Base-by-base conservation (phyloP, 2,329 filamentous ascomycete genomes). In the Leptosphaerulina australis region DNA sequence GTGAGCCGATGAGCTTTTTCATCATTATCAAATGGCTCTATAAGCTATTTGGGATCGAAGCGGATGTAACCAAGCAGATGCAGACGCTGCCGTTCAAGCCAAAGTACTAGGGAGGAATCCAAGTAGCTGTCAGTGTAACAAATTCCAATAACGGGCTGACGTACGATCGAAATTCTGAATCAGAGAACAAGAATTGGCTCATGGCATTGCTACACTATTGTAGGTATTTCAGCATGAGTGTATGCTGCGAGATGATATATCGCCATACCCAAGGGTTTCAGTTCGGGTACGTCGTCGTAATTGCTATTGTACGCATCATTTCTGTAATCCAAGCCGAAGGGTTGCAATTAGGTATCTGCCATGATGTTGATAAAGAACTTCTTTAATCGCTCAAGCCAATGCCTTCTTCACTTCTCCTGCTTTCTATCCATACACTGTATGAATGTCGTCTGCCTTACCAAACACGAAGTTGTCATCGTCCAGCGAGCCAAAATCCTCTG, bases 11-110 rank as follows among this genome's bases (percentile, higher is more conserved):
- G 60, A 74, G 71, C 43, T 81, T 80, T 52, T 68, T 75, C 43
- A 69, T 80, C 40, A 79, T 80, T 25, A 44, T 81, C 35, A 71
- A 68, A 35, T 81, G 78, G 78, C 60, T 80, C 33, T 80, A 79
- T 60, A 67, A 70, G 51, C 46, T 80, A n/a, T 77, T 80, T 56
- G 76, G 71, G 1, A 68, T 80, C 25, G 40, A 78, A 43, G 71
- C 60, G 15, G 69, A 78, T 62, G 67, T 75, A 1, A 67, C 62
- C 4, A 68, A 71, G 53, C 77, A 79, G 63, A 65, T 80, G 72
- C 72, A 72, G 60, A 77, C 73, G n/a, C 59, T 80, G 45, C 75
- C 75, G 5, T 78, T 77, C 35, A 76, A 70, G 66, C 66, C 76
- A 2, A 79, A 78, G 64, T 79, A 75, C 49, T 72, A 48, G 60